Evolutionary conservation across 129 eudicot species (phyloP), one percentile per base, ranked within the genome.

Genomic region (Heracleum sosnowskyi): DNA sequence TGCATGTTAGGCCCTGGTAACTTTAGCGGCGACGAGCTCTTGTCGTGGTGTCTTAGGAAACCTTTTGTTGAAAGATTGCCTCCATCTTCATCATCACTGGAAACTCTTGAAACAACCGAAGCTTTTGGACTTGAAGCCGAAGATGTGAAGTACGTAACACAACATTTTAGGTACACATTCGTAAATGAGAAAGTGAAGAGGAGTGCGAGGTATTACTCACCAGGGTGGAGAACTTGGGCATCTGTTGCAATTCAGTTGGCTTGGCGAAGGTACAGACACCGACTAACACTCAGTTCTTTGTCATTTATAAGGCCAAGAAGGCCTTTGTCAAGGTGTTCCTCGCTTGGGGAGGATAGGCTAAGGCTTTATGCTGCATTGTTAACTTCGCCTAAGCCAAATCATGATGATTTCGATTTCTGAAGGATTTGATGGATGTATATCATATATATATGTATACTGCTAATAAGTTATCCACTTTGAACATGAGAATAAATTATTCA

Each of bases 1-100:
- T 96, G 99, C 86, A 96, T 96, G 99, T 83, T 96, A 74, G 99
- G 99, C 80, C 99, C 99, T 0, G 99, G 99, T 17, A 96, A 96
- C 84, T 96, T 96, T 79, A 90, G 95, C 4, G 99, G 99, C 0
- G 99, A 96, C 31, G 99, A 96, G 85, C 96, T 96, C 31, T 83
- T 96, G 60, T 92, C 97, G 1, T 96, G 99, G 99, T 96, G 99
- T 78, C 88, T 96, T 1, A 77, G 93, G 10, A 68, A 92, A 10
- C 99, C 99, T 17, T 96, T 96, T 55, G 84, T 96, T 0, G 99
- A 96, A 76, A 72, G 97, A 68, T 84, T 96, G 11, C 99, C 99
- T 2, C 97, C 99, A 0, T 92, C 99, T 37, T 89, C 99, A 33
- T 96, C 91, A 5, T 86, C 97, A 11, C 86, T 96, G 0, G 84